Evolutionary conservation across 2,329 filamentous ascomycete genomes (phyloP).

Genomic region (Lanzia echinophila): DNA sequence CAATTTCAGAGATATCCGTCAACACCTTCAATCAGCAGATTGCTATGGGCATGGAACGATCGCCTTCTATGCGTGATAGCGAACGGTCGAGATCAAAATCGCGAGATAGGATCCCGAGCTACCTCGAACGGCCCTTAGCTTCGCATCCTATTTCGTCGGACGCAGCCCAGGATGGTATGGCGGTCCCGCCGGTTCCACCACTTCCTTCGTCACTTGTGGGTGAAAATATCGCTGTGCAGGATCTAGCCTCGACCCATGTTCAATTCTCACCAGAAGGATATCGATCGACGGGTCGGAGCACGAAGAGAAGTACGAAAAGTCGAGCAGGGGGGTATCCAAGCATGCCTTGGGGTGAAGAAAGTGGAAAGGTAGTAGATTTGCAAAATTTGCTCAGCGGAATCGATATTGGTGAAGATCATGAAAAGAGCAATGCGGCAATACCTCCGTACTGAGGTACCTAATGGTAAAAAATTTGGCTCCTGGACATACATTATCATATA

Average conservation of each 20-base stretch:
- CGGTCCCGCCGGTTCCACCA: slow-evolving; percentile 29
- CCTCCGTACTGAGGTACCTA: slow-evolving; percentile 32
- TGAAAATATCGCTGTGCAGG: slow-evolving; percentile 18
- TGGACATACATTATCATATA: slow-evolving; percentile 7
- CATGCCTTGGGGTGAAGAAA: slow-evolving; percentile 23
- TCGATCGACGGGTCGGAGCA: slow-evolving; percentile 10
- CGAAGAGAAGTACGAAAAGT: slow-evolving; percentile 17
- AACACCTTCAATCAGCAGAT: slow-evolving; percentile 31
- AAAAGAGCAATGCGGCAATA: slow-evolving; percentile 22
- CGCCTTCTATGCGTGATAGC: slow-evolving; percentile 22
- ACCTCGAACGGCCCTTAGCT: slow-evolving; percentile 20
- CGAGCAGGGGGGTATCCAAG: slow-evolving; percentile 14
- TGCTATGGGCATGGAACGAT: slow-evolving; percentile 18
- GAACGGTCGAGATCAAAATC: slow-evolving; percentile 28
- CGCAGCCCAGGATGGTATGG: slow-evolving; percentile 18
- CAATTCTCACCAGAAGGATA: slow-evolving; percentile 17
- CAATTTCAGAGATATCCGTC: slow-evolving; percentile 60
- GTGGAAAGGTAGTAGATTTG: slow-evolving; percentile 19
- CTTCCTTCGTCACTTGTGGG: slow-evolving; percentile 22
- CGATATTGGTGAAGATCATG: slow-evolving; percentile 19
- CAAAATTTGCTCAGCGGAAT: slow-evolving; percentile 28
- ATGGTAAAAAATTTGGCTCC: neutral
- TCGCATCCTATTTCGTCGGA: slow-evolving; percentile 20
- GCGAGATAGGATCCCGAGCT: slow-evolving; percentile 21
- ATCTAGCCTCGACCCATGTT: slow-evolving; percentile 14